A percentile compares a stretch with the other conserved stretches of the same genome.
Conservation (phyloP, 331 rosid genomes). For the Quercus lobata region DNA sequence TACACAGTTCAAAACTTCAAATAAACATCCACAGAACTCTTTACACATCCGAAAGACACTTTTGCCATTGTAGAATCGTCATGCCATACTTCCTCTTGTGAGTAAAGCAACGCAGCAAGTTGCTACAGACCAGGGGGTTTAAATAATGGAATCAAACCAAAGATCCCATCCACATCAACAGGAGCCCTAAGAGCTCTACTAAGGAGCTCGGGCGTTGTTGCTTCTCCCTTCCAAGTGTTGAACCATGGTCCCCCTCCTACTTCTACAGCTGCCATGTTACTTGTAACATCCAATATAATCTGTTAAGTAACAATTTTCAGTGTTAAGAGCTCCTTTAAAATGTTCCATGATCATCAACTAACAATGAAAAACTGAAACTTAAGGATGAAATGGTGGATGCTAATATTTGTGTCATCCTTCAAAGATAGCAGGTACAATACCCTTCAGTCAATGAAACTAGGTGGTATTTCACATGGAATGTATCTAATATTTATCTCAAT, state of each 20-base stretch:
- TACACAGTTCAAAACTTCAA: no score
- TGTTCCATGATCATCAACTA: background rate
- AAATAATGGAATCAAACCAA: slow-evolving; percentile 47
- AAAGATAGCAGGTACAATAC: background rate
- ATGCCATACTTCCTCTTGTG: background rate
- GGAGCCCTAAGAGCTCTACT: slow-evolving; percentile 48
- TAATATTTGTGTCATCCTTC: background rate
- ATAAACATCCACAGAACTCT: no score
- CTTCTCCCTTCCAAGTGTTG: slow-evolving; percentile 75
- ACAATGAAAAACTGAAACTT: background rate
- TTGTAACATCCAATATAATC: slow-evolving; percentile 70
- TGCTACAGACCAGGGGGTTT: slow-evolving; percentile 84
- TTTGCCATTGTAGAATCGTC: background rate
- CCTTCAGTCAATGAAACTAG: background rate
- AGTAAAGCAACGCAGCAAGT: background rate
- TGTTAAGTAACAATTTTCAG: slow-evolving; percentile 23
- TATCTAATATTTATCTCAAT: background rate
- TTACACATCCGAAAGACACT: no score
- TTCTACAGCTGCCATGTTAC: slow-evolving; percentile 85
- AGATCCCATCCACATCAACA: slow-evolving; percentile 49
- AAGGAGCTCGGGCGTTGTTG: slow-evolving; percentile 48
- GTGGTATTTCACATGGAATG: background rate
- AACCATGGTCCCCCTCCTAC: slow-evolving; percentile 99
- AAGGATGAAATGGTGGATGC: background rate
- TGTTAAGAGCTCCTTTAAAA: background rate